A percentile compares a stretch with the other conserved stretches of the same genome.
phyloP scores from a whole-genome alignment of 331 rosid genomes.

The Cydonia oblonga region DNA sequence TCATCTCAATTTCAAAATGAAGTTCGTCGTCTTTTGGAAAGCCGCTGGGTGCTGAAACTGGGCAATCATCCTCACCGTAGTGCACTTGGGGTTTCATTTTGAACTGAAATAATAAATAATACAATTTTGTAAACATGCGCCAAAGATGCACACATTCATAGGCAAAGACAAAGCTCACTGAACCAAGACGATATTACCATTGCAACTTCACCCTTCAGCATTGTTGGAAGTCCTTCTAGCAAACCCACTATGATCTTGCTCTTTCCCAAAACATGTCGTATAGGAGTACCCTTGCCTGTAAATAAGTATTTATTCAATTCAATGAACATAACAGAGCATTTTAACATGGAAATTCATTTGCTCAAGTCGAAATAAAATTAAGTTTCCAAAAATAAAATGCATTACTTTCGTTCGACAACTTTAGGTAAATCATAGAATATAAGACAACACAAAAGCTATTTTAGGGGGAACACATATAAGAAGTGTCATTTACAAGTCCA shows the following conservation, averaged over 20 bases:
- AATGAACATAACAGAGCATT: slow-evolving; percentile 4
- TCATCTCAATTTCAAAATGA: slow-evolving; percentile 92
- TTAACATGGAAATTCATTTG: not conserved
- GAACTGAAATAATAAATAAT: slow-evolving; percentile 40
- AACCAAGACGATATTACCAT: slow-evolving; percentile 45
- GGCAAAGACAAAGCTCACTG: slow-evolving; percentile 1
- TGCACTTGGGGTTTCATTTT: slow-evolving; percentile 91
- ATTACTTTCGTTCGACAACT: no score
- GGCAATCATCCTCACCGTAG: slow-evolving; percentile 86
- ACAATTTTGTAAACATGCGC: not conserved
- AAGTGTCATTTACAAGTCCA: not conserved
- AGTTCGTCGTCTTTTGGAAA: slow-evolving; percentile 88
- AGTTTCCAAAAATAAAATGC: no score
- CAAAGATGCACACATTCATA: not conserved
- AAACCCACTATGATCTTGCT: slow-evolving; percentile 86
- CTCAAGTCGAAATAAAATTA: not conserved
- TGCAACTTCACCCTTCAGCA: slow-evolving; percentile 89
- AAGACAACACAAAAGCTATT: not conserved
- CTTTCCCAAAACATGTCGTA: slow-evolving; percentile 78
- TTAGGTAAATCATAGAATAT: not conserved
- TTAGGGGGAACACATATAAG: not conserved
- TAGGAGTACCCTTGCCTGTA: slow-evolving; percentile 67
- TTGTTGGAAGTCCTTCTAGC: slow-evolving; percentile 92
- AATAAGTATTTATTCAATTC: slow-evolving; percentile 5
- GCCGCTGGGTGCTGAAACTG: slow-evolving; percentile 49